Conservation (phyloP, 2,329 filamentous ascomycete species). For the Trichoderma breve region DNA sequence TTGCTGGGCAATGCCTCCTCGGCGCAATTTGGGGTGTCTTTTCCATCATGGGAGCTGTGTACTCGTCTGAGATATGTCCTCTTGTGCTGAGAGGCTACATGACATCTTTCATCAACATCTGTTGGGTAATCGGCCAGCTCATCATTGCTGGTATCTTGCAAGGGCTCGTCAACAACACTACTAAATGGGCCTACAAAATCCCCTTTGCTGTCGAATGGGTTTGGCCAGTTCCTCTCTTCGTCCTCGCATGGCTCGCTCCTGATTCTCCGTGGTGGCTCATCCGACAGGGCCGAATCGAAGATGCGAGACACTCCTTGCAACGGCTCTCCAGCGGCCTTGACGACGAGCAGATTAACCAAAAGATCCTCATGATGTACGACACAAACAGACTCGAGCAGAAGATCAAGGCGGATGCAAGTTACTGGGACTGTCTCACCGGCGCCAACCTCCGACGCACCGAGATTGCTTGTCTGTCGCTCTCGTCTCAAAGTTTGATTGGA, state of each 20-base stretch:
- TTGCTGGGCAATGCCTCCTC: constrained; percentile 44
- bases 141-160: constrained; percentile 20
- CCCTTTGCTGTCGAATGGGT: constrained; percentile 30
- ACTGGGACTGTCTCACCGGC: constrained; percentile 41
- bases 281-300: constrained; percentile 33
- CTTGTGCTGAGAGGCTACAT: constrained; percentile 37
- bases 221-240: constrained; percentile 25
- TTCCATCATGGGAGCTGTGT: constrained; percentile 40
- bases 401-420: constrained; percentile 25
- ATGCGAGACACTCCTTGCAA: constrained; percentile 26
- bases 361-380: constrained; percentile 5
- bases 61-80: constrained; percentile 41
- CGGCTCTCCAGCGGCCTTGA: constrained; percentile 16
- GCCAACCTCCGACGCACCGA: constrained; percentile 37
- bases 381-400: constrained; percentile 24
- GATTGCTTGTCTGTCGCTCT: constrained; percentile 38
- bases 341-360: constrained; percentile 18
- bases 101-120: constrained; percentile 33
- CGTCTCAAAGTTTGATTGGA: constrained; percentile 38
- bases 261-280: constrained; percentile 43
- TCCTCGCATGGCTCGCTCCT: constrained; percentile 28
- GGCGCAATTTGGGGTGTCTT: constrained; percentile 42
- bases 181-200: constrained; percentile 27
- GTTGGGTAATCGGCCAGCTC: constrained; percentile 21
- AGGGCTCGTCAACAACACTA: constrained; percentile 19